These are phyloP conservation scores for Ogataea salicorniae DNA, from an alignment of 805 yeast species.

Conservation along the genomic window DNA sequence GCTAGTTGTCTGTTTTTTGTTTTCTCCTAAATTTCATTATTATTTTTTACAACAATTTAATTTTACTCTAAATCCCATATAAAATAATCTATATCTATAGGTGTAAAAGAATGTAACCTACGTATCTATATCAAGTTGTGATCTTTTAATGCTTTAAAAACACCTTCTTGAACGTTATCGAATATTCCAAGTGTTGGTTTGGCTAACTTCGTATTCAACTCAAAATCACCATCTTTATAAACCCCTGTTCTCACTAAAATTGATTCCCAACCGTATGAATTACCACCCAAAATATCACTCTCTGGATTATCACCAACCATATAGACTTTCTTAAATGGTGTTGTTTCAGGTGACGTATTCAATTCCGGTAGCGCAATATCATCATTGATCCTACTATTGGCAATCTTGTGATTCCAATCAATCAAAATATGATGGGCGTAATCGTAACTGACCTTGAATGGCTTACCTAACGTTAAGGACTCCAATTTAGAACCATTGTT, in stretches of 20 bases:
- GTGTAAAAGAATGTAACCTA: no score
- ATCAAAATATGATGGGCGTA: slow-evolving; percentile 72
- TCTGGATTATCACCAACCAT: slow-evolving; percentile 99
- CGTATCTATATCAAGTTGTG: slow-evolving; percentile 3
- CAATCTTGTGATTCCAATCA: slow-evolving; percentile 42
- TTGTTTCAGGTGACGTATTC: slow-evolving; percentile 32
- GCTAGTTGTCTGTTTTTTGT: no score
- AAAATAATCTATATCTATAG: neutral
- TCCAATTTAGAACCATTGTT: slow-evolving; percentile 41
- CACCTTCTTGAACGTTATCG: slow-evolving; percentile 44
- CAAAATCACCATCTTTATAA: slow-evolving; percentile 55
- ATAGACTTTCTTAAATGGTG: slow-evolving; percentile 60
- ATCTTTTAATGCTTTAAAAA: slow-evolving; percentile 24
- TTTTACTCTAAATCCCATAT: neutral
- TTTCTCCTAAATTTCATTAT: no score
- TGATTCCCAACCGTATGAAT: slow-evolving; percentile 82
- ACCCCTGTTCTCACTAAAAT: slow-evolving; percentile 87
- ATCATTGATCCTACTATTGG: slow-evolving; percentile 12
- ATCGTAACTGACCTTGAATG: slow-evolving; percentile 71
- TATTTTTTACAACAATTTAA: neutral
- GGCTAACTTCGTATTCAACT: slow-evolving; percentile 25
- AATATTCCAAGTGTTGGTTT: slow-evolving; percentile 46
- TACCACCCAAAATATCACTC: slow-evolving; percentile 87
- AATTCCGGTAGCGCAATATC: slow-evolving; percentile 38
- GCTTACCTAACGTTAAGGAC: slow-evolving; percentile 72